These are phyloP conservation scores for Ammopiptanthus mongolicus DNA, from an alignment of 306 rosid genomes.

Conservation along the genomic window DNA sequence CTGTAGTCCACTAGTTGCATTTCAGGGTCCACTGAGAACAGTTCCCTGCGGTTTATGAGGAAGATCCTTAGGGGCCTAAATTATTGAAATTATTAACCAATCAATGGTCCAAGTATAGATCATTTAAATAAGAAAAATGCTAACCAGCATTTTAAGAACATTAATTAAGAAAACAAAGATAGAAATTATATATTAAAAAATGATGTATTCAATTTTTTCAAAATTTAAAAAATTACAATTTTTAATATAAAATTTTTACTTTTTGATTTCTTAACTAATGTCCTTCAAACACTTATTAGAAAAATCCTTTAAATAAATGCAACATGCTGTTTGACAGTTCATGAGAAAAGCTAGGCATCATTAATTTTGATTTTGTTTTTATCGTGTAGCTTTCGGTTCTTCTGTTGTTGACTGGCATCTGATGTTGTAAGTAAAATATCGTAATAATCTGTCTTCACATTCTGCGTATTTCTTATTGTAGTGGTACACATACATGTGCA, in stretches of 20 bases:
- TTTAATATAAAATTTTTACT: too few relatives aligned
- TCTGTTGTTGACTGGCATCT: background rate
- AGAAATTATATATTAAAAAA: too few relatives aligned
- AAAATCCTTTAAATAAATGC: background rate
- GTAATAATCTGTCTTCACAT: background rate
- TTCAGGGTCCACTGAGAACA: constrained; percentile 11
- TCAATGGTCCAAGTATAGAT: background rate
- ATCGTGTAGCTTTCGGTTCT: background rate
- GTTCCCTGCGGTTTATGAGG: background rate
- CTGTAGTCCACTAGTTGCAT: background rate
- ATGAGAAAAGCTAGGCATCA: background rate
- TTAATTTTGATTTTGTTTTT: background rate
- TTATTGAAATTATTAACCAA: background rate
- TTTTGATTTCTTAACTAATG: too few relatives aligned
- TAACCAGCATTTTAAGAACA: too few relatives aligned
- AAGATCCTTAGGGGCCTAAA: background rate
- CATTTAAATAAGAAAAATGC: background rate
- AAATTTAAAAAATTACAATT: too few relatives aligned
- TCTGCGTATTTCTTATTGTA: background rate
- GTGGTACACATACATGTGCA: background rate
- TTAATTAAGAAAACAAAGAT: too few relatives aligned
- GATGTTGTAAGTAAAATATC: background rate
- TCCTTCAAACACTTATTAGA: too few relatives aligned
- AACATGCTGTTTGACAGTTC: constrained; percentile 15
- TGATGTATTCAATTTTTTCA: too few relatives aligned